Evolutionary conservation across 2,329 filamentous ascomycete genomes (phyloP), one percentile per base, ranked within the genome.

Genomic region (Uncinocarpus reesii): DNA sequence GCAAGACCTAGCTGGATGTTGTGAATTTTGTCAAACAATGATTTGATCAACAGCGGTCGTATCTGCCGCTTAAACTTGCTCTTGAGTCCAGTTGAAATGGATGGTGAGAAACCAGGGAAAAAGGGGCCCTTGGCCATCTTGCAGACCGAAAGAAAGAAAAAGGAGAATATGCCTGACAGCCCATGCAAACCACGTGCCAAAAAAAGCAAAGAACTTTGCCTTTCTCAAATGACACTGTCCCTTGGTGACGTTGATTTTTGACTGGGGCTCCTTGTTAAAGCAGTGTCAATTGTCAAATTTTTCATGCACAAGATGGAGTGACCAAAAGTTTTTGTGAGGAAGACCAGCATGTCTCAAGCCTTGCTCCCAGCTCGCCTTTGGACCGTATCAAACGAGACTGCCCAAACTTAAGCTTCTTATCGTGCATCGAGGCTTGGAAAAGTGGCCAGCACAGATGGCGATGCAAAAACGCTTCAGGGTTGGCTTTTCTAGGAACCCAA

Each of bases 181-280:
- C n/a, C n/a, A n/a, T 8, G 16, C 41, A 18, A 23, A 34, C 18
- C 41, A 34, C 16, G 41, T 16, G 20, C 24, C 3, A 13, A 16
- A 8, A 26, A 34, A 43, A 31, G 21, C 8, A 40, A 40, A 20
- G 7, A 43, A 43, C 21, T 2, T 42, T 32, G 26, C 26, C 18
- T 34, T 11, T 11, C 13, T 23, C 28, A 15, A 21, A 15, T 15
- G 29, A 37, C 13, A 24, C 10, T 43, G 21, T 34, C 18, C 16
- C 41, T 43, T 43, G 29, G 41, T 43, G 8, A 6, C 24, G 28
- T 34, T 28, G 21, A 35, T 15, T 16, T 35, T 37, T 28, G 42
- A 37, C 42, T 32, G 21, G 42, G 42, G 42, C 42, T 45, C 42
- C 42, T 29, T 31, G 42, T 15, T 31, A 7, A 45, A 29, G 28